Evolutionary conservation across 2,329 filamentous ascomycete species (phyloP), one percentile per base, ranked within the genome.

Genomic region (Aspergillus sp.): DNA sequence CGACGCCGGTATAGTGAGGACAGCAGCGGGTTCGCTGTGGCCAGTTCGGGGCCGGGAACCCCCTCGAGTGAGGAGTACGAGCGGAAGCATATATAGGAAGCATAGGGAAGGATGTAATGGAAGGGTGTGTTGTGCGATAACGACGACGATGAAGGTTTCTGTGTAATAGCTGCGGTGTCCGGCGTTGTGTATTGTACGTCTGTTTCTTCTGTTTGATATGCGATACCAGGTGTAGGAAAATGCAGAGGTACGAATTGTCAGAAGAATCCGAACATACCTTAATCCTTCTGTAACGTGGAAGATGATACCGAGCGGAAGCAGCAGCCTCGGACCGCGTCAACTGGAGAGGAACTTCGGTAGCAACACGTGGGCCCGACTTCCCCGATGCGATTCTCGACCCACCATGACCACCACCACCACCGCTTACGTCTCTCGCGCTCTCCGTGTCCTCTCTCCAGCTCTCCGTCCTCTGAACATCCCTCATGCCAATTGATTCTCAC

Each of bases 1-100:
- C 79, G 88, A 60, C 72, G 80, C 50, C 78, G 80, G 45, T 73
- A 72, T 47, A 76, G 71, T 47, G 73, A 74, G 52, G 74, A 75
- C 50, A 64, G 64, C 52, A 65, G 63, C n/a, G 70, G 66, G 50
- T 73, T 71, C 69, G 71, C 73, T 36, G 66, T 71, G 65, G 67
- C 63, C 44, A 74, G 70, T 51, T 71, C 71, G 4, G 69, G 69
- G 11, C 65, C 70, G 32, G 56, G 59, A n/a, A 73, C 70, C 5
- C 69, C 69, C 14, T 61, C 65, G 9, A 68, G 64, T n/a, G 69
- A 71, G 45, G 71, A 68, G 16, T 38, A 38, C 53, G 54, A 55
- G 47, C 67, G 68, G 48, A 74, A 74, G 53, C 66, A 71, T 57
- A 52, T 67, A 49, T 72, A 58, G 40, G 40, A 21, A 19, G 10